phyloP scores from a whole-genome alignment of 805 yeast genomes.

The Barnettozyma californica region DNA sequence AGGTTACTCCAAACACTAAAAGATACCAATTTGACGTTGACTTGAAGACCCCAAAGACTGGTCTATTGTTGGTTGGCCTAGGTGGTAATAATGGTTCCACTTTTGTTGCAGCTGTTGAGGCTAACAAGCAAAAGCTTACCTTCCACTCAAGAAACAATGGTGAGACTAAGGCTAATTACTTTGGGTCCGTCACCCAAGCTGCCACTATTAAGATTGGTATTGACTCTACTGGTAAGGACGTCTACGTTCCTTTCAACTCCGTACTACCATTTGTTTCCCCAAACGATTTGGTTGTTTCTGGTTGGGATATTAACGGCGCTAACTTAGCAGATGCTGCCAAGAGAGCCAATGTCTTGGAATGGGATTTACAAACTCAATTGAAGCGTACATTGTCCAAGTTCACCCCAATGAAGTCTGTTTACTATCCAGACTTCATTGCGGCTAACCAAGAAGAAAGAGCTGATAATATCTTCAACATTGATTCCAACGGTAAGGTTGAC shows the following conservation, averaged over 20 bases:
- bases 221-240: conserved; percentile 74
- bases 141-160: conserved; percentile 79
- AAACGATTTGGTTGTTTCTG: conserved; percentile 83
- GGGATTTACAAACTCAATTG: conserved; percentile 74
- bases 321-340: conserved; percentile 73
- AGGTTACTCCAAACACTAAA: conserved; percentile 64
- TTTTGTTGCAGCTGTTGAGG: conserved; percentile 74
- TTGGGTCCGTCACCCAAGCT: conserved; percentile 91
- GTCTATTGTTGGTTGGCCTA: conserved; percentile 85
- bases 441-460: conserved; percentile 92
- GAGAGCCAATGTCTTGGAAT: conserved; percentile 83
- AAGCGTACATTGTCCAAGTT: conserved; percentile 53
- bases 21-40: conserved; percentile 86
- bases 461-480: conserved; percentile 70
- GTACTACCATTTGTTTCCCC: conserved; percentile 86
- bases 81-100: conserved; percentile 98
- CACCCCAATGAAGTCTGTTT: conserved; percentile 76
- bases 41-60: conserved; percentile 75
- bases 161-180: conserved; percentile 65
- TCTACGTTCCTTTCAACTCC: conserved; percentile 88
- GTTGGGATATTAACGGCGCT: conserved; percentile 86
- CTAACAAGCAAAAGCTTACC: conserved; percentile 72
- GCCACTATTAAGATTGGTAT: conserved; percentile 88
- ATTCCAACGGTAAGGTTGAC: conserved; percentile 41
- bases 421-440: conserved; percentile 96